Evolutionary conservation across 176 grass and related monocot genomes (phyloP), one percentile per base, ranked within the genome.

Genomic region (Carex littledalei): DNA sequence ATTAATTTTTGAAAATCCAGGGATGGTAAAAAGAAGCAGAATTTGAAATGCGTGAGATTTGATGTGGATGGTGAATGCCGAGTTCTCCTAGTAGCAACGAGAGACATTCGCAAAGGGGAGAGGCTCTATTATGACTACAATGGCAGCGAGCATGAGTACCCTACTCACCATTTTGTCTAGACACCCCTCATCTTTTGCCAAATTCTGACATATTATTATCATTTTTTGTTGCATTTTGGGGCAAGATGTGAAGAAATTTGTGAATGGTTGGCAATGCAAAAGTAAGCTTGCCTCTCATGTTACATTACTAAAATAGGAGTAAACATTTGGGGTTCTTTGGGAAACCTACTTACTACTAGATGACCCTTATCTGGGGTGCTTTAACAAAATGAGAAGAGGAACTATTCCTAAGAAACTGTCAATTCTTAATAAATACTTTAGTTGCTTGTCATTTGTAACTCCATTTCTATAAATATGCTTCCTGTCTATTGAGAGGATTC

Each of bases 101-200:
- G 96, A 63, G 96, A 95, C 57, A 98, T 98, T 63, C 57, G 91
- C 0, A 95, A 93, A 61, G 96, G 95, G 54, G 96, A 98, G 84
- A 88, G 96, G 53, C 86, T 98, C 60, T 98, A 98, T 84, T 98
- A 98, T 43, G 96, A 98, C 39, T 98, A 98, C 85, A 98, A 98
- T 54, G 96, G 96, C 0, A 83, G 77, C 0, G 96, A 98, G 81
- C 92, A 95, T 5, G 96, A 98, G 85, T 98, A 98, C 81, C 96
- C 96, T 12, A 98, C 96, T 35, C 91, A 98, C 67, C 93, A 98
- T 92, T 98, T 98, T 84, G 91, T 98, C 55, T 98, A 95, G n/a
- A 59, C 2, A 62, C 41, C 43, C n/a, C 20, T 39, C 72, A 61
- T 60, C 20, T 35, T 17, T 82, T 24, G 14, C 34, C 67, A 32